These are phyloP conservation scores for Coniferiporia sulphurascens DNA, from an alignment of 1,284 basidiomycete species.

Conservation along the genomic window DNA sequence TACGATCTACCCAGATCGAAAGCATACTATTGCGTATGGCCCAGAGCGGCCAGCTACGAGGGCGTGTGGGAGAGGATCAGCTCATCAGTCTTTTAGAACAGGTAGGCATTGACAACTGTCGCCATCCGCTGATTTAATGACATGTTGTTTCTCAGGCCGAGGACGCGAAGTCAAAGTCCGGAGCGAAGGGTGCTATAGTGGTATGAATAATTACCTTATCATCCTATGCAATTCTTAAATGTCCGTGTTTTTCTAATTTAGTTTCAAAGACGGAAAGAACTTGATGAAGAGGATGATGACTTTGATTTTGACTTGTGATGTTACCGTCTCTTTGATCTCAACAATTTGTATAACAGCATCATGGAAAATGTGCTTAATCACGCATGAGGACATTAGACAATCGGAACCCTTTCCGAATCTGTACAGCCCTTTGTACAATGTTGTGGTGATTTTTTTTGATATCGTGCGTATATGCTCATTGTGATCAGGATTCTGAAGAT, in stretches of 20 bases:
- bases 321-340: background rate
- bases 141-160: constrained; percentile 25
- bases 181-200: constrained; percentile 26
- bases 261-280: constrained; percentile 31
- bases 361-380: background rate
- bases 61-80: constrained; percentile 82
- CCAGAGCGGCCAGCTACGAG: constrained; percentile 85
- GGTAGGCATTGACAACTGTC: constrained; percentile 40
- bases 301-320: constrained; percentile 25
- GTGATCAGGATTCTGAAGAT: too few relatives aligned
- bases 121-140: background rate
- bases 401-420: too few relatives aligned
- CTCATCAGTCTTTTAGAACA: constrained; percentile 92
- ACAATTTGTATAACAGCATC: background rate
- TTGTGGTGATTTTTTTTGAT: too few relatives aligned
- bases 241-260: constrained; percentile 8
- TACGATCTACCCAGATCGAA: constrained; percentile 85
- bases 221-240: background rate
- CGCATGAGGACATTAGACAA: too few relatives aligned
- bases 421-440: too few relatives aligned
- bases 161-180: constrained; percentile 23
- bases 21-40: constrained; percentile 86
- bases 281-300: constrained; percentile 31
- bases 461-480: too few relatives aligned
- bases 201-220: constrained; percentile 20